Evolutionary conservation across 2,329 filamentous ascomycete species (phyloP).

Genomic region (Colletotrichum musicola): DNA sequence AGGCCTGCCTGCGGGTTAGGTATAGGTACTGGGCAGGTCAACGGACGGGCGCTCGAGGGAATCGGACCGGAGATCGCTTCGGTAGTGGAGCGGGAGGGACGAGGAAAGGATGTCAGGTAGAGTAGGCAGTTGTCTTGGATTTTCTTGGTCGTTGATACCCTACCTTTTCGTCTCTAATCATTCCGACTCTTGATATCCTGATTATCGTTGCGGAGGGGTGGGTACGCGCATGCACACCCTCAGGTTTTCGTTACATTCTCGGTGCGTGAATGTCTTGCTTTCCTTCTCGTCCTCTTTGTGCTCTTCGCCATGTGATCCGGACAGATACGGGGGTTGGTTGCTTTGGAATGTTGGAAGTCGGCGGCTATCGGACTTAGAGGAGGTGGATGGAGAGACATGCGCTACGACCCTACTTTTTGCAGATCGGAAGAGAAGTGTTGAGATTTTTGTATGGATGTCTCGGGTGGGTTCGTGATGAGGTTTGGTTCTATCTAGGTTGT

Average conservation of each 20-base stretch:
- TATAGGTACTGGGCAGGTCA: too few species aligned
- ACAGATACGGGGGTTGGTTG: background rate
- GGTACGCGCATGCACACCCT: background rate
- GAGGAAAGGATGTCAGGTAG: background rate
- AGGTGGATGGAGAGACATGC: background rate
- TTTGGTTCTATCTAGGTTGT: background rate
- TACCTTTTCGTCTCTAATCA: background rate
- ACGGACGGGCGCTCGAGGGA: too few species aligned
- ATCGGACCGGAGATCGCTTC: slow-evolving; percentile 18
- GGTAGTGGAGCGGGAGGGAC: background rate
- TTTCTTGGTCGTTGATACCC: slow-evolving; percentile 5
- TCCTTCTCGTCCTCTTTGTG: background rate
- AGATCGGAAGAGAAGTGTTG: background rate
- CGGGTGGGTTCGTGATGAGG: background rate
- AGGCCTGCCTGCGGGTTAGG: too few species aligned
- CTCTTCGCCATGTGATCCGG: background rate
- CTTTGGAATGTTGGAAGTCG: background rate
- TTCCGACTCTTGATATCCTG: background rate
- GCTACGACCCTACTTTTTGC: background rate
- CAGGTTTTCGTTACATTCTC: background rate
- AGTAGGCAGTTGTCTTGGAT: background rate
- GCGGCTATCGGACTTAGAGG: background rate
- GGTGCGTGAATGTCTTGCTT: background rate
- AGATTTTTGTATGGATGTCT: background rate
- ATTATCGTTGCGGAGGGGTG: background rate